phyloP scores from a whole-genome alignment of 495 filamentous ascomycete genomes.

The Penicillium cinerascens region DNA sequence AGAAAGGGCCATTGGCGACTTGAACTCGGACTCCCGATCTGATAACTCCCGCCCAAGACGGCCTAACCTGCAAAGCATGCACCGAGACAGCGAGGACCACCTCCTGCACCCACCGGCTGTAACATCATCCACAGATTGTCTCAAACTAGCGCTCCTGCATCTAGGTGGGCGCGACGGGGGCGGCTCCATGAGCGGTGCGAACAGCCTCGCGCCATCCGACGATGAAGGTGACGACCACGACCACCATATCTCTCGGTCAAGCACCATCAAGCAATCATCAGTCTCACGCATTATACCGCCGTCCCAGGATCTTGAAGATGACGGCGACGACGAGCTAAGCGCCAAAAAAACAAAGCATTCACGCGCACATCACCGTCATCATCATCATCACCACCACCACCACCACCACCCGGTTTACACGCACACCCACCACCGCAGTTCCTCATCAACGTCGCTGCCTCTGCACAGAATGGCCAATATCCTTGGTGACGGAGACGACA shows the following conservation, averaged over 20 bases:
- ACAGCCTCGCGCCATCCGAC: conserved; percentile 40
- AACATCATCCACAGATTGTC: conserved; percentile 17
- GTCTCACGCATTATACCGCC: conserved; percentile 1
- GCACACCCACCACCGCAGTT: conserved; percentile 9
- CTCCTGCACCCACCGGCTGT: conserved; percentile 30
- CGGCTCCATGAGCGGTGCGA: conserved; percentile 41
- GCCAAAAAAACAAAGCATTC: conserved; percentile 23
- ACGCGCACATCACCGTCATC: conserved; percentile 25
- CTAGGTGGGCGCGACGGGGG: conserved; percentile 45
- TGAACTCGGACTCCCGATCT: conserved; percentile 11
- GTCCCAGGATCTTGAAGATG: conserved; percentile 41
- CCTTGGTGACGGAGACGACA: conserved; percentile 34
- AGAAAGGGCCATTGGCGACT: conserved; percentile 8
- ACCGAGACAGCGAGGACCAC: conserved; percentile 38
- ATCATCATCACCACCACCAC: conserved; percentile 20
- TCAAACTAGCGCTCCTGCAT: conserved; percentile 35
- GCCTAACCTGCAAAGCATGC: conserved; percentile 16
- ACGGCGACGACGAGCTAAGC: conserved; percentile 53
- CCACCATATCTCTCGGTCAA: not conserved
- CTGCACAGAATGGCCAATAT: conserved; percentile 40
- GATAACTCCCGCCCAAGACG: conserved; percentile 6
- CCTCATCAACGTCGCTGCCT: conserved; percentile 30
- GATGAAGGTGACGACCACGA: conserved; percentile 32
- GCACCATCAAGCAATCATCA: not conserved
- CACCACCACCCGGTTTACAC: conserved; percentile 1